Evolutionary conservation across 192 early-diverging fungal species (phyloP).

Genomic region (Phlyctochytrium planicorne): DNA sequence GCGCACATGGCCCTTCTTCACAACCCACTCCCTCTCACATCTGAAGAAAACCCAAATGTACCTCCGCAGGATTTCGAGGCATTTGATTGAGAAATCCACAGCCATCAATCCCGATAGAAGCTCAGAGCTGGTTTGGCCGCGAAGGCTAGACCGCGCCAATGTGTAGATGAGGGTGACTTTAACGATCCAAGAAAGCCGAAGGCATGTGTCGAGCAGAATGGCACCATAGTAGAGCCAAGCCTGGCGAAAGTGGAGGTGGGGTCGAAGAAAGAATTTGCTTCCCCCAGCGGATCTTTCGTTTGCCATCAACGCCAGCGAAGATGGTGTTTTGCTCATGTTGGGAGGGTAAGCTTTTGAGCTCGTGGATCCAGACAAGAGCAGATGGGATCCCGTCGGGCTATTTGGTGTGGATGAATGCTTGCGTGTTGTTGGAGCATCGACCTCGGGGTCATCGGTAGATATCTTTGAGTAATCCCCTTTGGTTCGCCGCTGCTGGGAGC

Average conservation of each 20-base stretch:
- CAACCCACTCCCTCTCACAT: slow-evolving; percentile 77
- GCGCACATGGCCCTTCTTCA: slow-evolving; percentile 2
- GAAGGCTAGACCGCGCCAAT: slow-evolving; percentile 23
- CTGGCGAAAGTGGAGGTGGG: slow-evolving; percentile 62
- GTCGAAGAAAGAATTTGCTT: slow-evolving; percentile 55
- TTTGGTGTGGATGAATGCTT: slow-evolving; percentile 21
- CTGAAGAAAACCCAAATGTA: slow-evolving; percentile 97
- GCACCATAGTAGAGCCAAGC: slow-evolving; percentile 73
- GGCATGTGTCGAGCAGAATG: slow-evolving; percentile 72
- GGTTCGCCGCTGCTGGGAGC: no score
- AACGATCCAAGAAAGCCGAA: slow-evolving; percentile 85
- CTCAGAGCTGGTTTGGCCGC: slow-evolving; percentile 40
- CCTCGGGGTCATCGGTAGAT: no score
- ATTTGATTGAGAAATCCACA: slow-evolving; percentile 73
- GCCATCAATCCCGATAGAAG: slow-evolving; percentile 47
- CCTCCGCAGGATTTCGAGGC: slow-evolving; percentile 78
- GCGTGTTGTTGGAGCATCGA: slow-evolving; percentile 1
- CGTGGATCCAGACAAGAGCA: no score
- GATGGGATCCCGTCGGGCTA: neutral
- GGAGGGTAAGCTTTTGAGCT: no score
- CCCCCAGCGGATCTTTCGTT: neutral
- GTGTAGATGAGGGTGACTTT: slow-evolving; percentile 51
- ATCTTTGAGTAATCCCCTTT: no score
- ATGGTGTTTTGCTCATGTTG: slow-evolving; percentile 6
- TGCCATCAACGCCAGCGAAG: neutral